phyloP scores from a whole-genome alignment of 768 basidiomycete species.

The Trametes coccinea region DNA sequence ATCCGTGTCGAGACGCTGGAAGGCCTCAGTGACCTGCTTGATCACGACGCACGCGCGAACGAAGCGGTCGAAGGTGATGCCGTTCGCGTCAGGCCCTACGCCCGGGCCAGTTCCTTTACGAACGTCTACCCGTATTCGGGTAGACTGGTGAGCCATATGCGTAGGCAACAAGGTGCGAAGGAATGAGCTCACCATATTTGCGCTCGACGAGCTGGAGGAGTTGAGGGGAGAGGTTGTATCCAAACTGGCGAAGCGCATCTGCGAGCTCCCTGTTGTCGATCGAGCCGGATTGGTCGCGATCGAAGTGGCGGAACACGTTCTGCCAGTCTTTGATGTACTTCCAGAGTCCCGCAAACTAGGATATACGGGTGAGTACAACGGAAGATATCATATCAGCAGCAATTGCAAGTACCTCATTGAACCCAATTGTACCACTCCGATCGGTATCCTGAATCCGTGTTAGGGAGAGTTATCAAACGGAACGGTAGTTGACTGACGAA shows the following conservation, averaged over 20 bases:
- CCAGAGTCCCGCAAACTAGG: slow-evolving; percentile 72
- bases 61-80: slow-evolving; percentile 85
- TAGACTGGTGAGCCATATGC: slow-evolving; percentile 27
- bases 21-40: slow-evolving; percentile 74
- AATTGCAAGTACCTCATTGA: slow-evolving; percentile 60
- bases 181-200: slow-evolving; percentile 70
- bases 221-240: slow-evolving; percentile 70
- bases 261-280: slow-evolving; percentile 72
- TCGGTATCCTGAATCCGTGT: slow-evolving; percentile 54
- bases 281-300: slow-evolving; percentile 78
- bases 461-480: not conserved
- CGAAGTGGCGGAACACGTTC: slow-evolving; percentile 80
- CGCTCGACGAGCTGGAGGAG: slow-evolving; percentile 65
- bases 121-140: slow-evolving; percentile 48
- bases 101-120: slow-evolving; percentile 48
- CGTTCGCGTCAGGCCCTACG: slow-evolving; percentile 38
- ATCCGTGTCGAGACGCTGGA: slow-evolving; percentile 65
- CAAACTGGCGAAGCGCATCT: slow-evolving; percentile 73
- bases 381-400: not conserved
- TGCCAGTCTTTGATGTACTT: slow-evolving; percentile 91
- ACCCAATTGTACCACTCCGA: slow-evolving; percentile 76
- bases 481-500: slow-evolving; percentile 54
- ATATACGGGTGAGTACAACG: not conserved
- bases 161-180: not conserved
- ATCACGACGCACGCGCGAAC: slow-evolving; percentile 83